Evolutionary conservation across 2,329 filamentous ascomycete species (phyloP).

Genomic region (Monosporascus sp.): DNA sequence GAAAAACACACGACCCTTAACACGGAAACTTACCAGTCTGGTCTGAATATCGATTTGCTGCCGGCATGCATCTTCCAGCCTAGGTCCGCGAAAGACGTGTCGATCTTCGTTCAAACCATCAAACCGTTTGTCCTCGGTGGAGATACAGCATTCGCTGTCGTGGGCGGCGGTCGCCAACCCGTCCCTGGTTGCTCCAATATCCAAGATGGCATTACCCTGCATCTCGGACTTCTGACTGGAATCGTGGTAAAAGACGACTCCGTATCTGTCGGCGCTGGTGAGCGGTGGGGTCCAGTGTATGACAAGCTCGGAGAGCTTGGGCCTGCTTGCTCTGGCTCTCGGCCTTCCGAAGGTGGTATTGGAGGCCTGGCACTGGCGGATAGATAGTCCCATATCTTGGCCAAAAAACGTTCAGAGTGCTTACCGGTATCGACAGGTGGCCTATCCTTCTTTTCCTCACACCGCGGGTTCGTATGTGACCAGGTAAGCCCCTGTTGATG

Average conservation of each 20-base stretch:
- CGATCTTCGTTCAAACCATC: slow-evolving; percentile 1
- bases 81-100: slow-evolving; percentile 1
- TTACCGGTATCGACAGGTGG: not conserved
- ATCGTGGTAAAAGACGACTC: slow-evolving; percentile 1
- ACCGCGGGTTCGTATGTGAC: not conserved
- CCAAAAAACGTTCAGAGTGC: not conserved
- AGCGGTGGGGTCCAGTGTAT: slow-evolving; percentile 9
- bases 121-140: not conserved
- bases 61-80: slow-evolving; percentile 1
- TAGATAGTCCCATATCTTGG: not conserved
- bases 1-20: not conserved
- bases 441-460: not conserved
- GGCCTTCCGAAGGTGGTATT: slow-evolving; percentile 7
- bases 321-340: slow-evolving; percentile 2
- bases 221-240: slow-evolving; percentile 4
- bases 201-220: slow-evolving; percentile 9
- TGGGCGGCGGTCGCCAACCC: slow-evolving; percentile 2
- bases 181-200: slow-evolving; percentile 8
- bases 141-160: not conserved
- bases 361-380: slow-evolving; percentile 6
- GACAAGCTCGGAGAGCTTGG: slow-evolving; percentile 4
- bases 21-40: not conserved
- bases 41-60: not conserved
- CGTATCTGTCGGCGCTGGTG: slow-evolving; percentile 7
- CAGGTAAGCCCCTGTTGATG: not conserved